Evolutionary conservation across 331 rosid species (phyloP), one percentile per base, ranked within the genome.

Genomic region (Phaseolus coccineus): DNA sequence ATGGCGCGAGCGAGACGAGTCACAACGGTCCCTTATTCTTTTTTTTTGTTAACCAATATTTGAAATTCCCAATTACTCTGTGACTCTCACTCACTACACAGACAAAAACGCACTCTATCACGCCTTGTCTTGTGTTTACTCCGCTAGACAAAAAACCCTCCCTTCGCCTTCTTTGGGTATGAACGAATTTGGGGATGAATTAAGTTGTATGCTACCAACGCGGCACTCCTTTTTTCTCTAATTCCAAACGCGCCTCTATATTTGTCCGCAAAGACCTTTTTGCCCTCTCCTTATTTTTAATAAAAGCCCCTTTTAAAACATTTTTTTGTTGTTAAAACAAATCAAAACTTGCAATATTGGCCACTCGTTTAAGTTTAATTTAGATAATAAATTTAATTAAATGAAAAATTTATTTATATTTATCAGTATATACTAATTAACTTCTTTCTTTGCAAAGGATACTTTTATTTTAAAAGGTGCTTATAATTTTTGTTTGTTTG

Each of bases 1-100:
- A 81, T 94, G 98, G 99, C 99, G 99, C 96, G 97, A 80, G 63
- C 77, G 46, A 47, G 5, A 58, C 74, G 46, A 47, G 5, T 13
- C 13, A 2, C 55, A 89, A 85, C 88, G 94, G 90, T 85, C 82
- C 42, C 82, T 39, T 84, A 33, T 71, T 66, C 51, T 81, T 7
- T 64, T 19, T 79, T 24, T 44, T 59, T 64, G 37, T 76, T 82
- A 91, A 90, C 91, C 82, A 85, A 85, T 87, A 69, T 87, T 89
- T 89, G 84, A 80, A 77, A 69, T 74, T 74, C 46, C 13, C 55
- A 69, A 69, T 61, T 81, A 76, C 35, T 77, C 89, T 82, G 74
- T 76, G 74, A 39, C 67, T 82, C 25, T 81, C 42, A 46, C 64
- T 68, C 61, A 7, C 82, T 11, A 42, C 44, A 47, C 39, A 77